Evolutionary conservation across 2,329 filamentous ascomycete species (phyloP).

Genomic region (Thelonectria olida): DNA sequence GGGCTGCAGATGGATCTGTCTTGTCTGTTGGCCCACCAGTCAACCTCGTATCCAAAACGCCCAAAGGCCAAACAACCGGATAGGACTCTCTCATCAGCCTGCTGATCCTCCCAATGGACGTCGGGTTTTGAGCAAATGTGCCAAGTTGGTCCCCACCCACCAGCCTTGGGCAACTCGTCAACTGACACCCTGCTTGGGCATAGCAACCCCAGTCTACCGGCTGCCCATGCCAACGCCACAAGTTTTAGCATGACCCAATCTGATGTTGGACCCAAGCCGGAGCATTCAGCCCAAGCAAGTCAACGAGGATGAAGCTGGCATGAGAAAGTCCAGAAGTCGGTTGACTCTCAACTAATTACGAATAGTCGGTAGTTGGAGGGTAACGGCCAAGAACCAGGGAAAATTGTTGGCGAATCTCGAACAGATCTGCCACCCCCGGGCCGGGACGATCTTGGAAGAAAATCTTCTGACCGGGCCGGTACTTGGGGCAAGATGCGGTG

Average conservation of each 20-base stretch:
- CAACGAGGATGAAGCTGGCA: constrained; percentile 28
- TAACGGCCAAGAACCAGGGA: constrained; percentile 23
- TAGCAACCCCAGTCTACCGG: constrained; percentile 21
- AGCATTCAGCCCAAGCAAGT: constrained; percentile 15
- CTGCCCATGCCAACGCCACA: constrained; percentile 30
- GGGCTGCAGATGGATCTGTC: constrained; percentile 26
- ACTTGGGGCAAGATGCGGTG: constrained; percentile 35
- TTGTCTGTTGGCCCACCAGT: constrained; percentile 16
- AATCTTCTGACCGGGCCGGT: constrained; percentile 27
- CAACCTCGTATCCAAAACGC: constrained; percentile 27
- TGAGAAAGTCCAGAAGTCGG: constrained; percentile 11
- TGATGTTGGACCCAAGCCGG: constrained; percentile 23
- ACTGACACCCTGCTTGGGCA: constrained; percentile 32
- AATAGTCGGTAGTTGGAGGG: neutral
- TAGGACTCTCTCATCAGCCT: neutral
- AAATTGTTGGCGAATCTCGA: constrained; percentile 18
- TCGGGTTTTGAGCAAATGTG: constrained; percentile 13
- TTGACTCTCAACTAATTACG: constrained; percentile 8
- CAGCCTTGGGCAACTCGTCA: constrained; percentile 29
- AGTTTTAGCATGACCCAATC: constrained; percentile 22
- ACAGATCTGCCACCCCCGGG: constrained; percentile 37
- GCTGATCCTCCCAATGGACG: neutral
- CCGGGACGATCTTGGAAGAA: constrained; percentile 29
- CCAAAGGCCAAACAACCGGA: neutral
- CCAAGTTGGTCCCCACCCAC: constrained; percentile 18